A percentile compares a stretch with the other conserved stretches of the same genome.
These are phyloP conservation scores for Pleurotus tuoliensis DNA, from an alignment of 768 basidiomycete species.

Conservation along the genomic window DNA sequence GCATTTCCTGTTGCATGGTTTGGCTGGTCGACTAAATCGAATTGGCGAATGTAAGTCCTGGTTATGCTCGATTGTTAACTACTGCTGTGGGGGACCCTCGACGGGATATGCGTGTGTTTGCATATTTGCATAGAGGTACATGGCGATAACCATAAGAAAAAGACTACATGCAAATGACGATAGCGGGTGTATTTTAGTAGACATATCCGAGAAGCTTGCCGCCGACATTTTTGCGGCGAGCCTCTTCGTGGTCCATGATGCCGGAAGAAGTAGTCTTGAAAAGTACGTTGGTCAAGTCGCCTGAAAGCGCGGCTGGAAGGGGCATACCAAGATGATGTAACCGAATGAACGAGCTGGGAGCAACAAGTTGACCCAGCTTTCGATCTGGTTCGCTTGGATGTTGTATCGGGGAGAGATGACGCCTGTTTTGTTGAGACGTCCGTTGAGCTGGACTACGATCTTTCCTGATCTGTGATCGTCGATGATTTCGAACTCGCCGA, in stretches of 20 bases:
- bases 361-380: conserved; percentile 94
- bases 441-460: conserved; percentile 97
- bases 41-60: too few relatives aligned
- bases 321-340: conserved; percentile 82
- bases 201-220: conserved; percentile 93
- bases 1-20: too few relatives aligned
- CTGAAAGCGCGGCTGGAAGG: neutral
- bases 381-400: conserved; percentile 88
- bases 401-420: conserved; percentile 99
- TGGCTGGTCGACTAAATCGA: too few relatives aligned
- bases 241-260: conserved; percentile 99
- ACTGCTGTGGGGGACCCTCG: too few relatives aligned
- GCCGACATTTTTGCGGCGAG: conserved; percentile 95
- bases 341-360: conserved; percentile 97
- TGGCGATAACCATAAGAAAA: too few relatives aligned
- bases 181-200: conserved; percentile 49
- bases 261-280: conserved; percentile 91
- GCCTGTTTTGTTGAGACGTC: conserved; percentile 98
- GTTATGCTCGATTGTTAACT: too few relatives aligned
- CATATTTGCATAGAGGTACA: too few relatives aligned
- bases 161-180: too few relatives aligned
- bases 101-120: too few relatives aligned
- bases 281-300: too few relatives aligned
- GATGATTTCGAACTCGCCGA: conserved; percentile 97
- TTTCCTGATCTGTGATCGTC: conserved; percentile 99